Conservation (phyloP, 768 basidiomycete species). For the Boletus tylopilopsis region DNA sequence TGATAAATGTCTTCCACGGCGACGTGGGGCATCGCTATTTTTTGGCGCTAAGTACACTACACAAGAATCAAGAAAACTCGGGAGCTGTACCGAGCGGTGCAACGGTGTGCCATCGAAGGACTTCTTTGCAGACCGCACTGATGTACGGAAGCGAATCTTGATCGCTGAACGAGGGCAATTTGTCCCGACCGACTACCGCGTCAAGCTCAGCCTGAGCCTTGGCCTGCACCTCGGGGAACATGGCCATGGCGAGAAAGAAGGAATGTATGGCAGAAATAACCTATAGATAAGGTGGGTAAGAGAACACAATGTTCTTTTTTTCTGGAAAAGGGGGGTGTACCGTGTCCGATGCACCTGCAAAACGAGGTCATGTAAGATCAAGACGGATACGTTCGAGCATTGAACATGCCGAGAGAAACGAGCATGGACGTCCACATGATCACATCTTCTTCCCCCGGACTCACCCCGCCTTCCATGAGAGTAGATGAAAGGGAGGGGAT, state of each 20-base stretch:
- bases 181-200: slow-evolving; percentile 17
- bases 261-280: slow-evolving; percentile 12
- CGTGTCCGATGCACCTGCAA: slow-evolving; percentile 44
- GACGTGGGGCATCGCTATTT: slow-evolving; percentile 15
- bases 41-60: neutral
- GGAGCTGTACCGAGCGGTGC: slow-evolving; percentile 11
- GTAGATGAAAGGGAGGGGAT: slow-evolving; percentile 18
- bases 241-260: slow-evolving; percentile 25
- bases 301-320: slow-evolving; percentile 30
- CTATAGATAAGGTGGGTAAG: neutral
- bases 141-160: slow-evolving; percentile 23
- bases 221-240: slow-evolving; percentile 23
- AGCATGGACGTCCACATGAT: slow-evolving; percentile 17
- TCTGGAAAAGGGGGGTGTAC: slow-evolving; percentile 31
- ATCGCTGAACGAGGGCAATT: slow-evolving; percentile 21
- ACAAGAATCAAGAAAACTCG: slow-evolving; percentile 21
- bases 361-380: neutral
- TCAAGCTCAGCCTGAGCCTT: slow-evolving; percentile 26
- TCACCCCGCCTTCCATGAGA: slow-evolving; percentile 10
- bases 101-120: slow-evolving; percentile 22
- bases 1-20: slow-evolving; percentile 19
- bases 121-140: slow-evolving; percentile 24
- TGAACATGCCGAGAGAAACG: slow-evolving; percentile 9
- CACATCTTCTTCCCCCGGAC: slow-evolving; percentile 15
- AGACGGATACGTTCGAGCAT: neutral